These are phyloP conservation scores for Sorghum bicolor DNA, from an alignment of 176 grass and related monocot species.

Conservation along the genomic window Sorghum_bicolor_NCBIv3 NC_012871.2:5768501-5769000, in stretches of 20 bases:
- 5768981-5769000: no score
- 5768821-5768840: background rate
- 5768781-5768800: background rate
- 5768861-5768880: no score
- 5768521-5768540: background rate
- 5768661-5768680: background rate
- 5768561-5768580: background rate
- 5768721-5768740: no score
- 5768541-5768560: background rate
- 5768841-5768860: background rate
- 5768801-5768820: background rate
- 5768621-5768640: background rate
- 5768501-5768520: background rate
- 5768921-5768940: background rate
- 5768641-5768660: background rate
- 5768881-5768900: no score
- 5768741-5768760: background rate
- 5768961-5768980: no score
- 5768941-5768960: background rate
- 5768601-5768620: background rate
- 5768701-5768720: slow-evolving; percentile 3
- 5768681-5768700: background rate
- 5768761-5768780: background rate
- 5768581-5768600: background rate
- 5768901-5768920: no score